Percentiles rank a stretch among this genome's conserved stretches.
Evolutionary conservation across 495 filamentous ascomycete genomes (phyloP).

Genomic region (Daldinia grandis): DNA sequence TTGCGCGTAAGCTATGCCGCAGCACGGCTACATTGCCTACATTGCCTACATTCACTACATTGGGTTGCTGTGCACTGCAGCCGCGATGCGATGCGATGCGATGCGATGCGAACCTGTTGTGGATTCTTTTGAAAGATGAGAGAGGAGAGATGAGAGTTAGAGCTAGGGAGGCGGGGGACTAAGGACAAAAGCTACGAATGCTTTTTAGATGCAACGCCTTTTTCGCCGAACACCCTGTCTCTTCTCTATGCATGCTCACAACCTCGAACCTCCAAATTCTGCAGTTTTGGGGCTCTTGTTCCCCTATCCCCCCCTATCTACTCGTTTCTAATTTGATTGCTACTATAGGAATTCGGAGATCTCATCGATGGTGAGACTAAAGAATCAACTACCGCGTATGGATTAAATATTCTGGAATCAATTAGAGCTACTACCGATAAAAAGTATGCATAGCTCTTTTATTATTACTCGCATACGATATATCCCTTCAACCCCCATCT

Average conservation of each 20-base stretch:
- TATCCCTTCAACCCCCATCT: not conserved
- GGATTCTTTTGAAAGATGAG: conserved; percentile 13
- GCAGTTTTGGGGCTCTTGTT: conserved; percentile 1
- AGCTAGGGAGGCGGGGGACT: conserved; percentile 6
- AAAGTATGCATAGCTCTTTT: conserved; percentile 59
- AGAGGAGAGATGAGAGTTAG: conserved; percentile 14
- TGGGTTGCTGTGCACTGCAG: conserved; percentile 9
- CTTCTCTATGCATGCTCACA: conserved; percentile 33
- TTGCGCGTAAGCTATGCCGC: conserved; percentile 18
- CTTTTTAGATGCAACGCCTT: conserved; percentile 23
- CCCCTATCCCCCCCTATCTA: not conserved
- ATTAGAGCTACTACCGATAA: conserved; percentile 75
- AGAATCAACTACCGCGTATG: conserved; percentile 71
- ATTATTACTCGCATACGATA: not conserved
- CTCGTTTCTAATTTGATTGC: conserved; percentile 29
- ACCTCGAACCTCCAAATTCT: conserved; percentile 26
- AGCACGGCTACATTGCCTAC: not conserved
- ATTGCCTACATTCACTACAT: not conserved
- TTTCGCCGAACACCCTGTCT: conserved; percentile 7
- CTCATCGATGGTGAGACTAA: conserved; percentile 60
- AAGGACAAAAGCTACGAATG: conserved; percentile 13
- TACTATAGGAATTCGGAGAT: conserved; percentile 47
- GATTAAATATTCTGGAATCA: conserved; percentile 70
- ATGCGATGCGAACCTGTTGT: conserved; percentile 18
- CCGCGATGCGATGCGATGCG: conserved; percentile 16